Conservation (phyloP, 2,329 filamentous ascomycete species). For the Sporothrix brunneoviolacea region DNA sequence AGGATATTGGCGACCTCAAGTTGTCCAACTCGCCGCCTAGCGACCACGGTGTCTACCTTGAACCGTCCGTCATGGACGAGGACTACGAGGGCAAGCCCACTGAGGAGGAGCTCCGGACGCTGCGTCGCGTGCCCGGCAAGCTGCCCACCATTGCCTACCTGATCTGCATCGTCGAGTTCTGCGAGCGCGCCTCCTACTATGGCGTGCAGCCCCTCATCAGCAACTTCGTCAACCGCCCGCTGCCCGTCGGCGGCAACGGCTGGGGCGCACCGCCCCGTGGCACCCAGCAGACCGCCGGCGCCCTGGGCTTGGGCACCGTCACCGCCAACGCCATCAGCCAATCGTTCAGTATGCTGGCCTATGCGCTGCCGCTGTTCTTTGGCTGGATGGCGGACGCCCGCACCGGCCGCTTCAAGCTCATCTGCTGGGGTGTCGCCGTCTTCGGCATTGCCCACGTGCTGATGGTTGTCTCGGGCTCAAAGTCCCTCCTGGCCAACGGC, state of each 20-base stretch:
- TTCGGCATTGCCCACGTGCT: constrained; percentile 64
- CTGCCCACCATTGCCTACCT: constrained; percentile 62
- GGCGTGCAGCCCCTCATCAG: constrained; percentile 63
- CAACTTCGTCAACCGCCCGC: constrained; percentile 54
- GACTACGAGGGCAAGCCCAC: constrained; percentile 45
- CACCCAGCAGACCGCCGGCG: constrained; percentile 46
- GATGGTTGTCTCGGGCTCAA: constrained; percentile 53
- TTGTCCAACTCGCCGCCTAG: constrained; percentile 9
- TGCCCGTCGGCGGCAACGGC: constrained; percentile 47
- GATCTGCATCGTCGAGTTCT: constrained; percentile 66
- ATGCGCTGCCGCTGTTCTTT: constrained; percentile 48
- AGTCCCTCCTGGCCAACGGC: constrained; percentile 35
- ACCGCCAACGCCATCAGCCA: constrained; percentile 46
- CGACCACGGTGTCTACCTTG: constrained; percentile 11
- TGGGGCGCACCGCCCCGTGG: constrained; percentile 35
- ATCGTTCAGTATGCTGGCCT: constrained; percentile 51
- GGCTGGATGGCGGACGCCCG: constrained; percentile 59
- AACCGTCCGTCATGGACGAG: constrained; percentile 14
- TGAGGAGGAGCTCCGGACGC: constrained; percentile 53
- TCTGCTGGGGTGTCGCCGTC: constrained; percentile 60
- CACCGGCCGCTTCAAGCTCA: constrained; percentile 64
- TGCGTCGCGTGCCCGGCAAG: constrained; percentile 57
- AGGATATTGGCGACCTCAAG: constrained; percentile 8
- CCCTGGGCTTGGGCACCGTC: constrained; percentile 50
- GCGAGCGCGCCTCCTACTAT: constrained; percentile 74